Base-by-base conservation (phyloP, 2,329 filamentous ascomycete species). In the Venturia aucupariae region DNA sequence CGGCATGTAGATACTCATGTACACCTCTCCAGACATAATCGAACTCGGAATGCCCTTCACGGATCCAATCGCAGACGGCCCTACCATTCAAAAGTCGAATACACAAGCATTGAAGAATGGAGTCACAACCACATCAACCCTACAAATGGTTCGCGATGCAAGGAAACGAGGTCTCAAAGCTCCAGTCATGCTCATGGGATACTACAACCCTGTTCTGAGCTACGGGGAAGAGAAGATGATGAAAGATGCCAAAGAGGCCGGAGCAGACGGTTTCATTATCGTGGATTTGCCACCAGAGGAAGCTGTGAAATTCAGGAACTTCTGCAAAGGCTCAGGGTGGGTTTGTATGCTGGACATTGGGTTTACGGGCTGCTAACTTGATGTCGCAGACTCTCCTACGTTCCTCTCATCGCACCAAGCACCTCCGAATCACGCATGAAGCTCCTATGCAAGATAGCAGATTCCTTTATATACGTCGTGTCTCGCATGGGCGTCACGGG, bases 381-480 rank as follows among this genome's bases (percentile, higher is more conserved):
- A 15, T 17, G 7, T 35, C 24, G 27, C 30, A 89, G 88, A 32
- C 85, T 99, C 41, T 97, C 92, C 6, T 99, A 97, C 74, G 90
- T 99, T 17, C 94, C 94, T n/a, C 82, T 99, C 63, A 97, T 99
- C 70, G 93, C 94, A 0, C 94, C 94, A 7, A 86, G 92, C 13
- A 97, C 94, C 1, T 96, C 92, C 7, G 92, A 97, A 70, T 82
- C 86, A 68, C 90, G 94, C 72, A 96, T 99, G 92, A 93, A 90
- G 78, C 84, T 97, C 48, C 87, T 99, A 15, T 99, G 94, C 84
- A 87, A 90, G 75, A 93, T 99, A 68, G 94, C 94, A 72, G 93
- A 97, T 78, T 97, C 92, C 3, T 99, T 97, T 80, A 96, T 99
- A 78, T 99, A 99, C 75, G 92, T 99, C 67, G 94, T 99, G 64